These are phyloP conservation scores for Amoeboradix gromovi DNA, from an alignment of 371 early-diverging fungal species.

Conservation along the genomic window DNA sequence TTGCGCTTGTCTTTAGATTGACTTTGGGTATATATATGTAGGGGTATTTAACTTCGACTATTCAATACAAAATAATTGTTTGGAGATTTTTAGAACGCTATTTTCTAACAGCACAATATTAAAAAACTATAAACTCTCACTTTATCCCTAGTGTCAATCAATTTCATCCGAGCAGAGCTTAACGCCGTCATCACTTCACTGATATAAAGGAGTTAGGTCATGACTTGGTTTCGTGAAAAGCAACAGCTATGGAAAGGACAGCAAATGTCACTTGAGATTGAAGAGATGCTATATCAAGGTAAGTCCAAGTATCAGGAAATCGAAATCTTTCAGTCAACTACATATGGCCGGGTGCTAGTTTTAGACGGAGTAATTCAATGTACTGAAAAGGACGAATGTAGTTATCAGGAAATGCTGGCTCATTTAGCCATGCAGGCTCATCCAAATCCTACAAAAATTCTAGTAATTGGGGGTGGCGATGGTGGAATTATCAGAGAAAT, in stretches of 20 bases:
- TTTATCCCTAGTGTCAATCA: too few relatives aligned
- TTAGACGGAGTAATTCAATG: conserved; percentile 87
- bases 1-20: too few relatives aligned
- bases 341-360: conserved; percentile 78
- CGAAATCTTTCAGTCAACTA: conserved; percentile 66
- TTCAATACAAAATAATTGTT: too few relatives aligned
- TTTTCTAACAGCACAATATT: too few relatives aligned
- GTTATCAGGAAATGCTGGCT: conserved; percentile 93
- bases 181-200: too few relatives aligned
- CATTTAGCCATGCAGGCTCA: conserved; percentile 76
- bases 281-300: conserved; percentile 68
- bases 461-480: conserved; percentile 93
- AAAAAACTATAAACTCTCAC: too few relatives aligned
- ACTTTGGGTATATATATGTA: too few relatives aligned
- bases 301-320: conserved; percentile 81
- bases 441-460: conserved; percentile 72
- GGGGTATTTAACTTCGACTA: too few relatives aligned
- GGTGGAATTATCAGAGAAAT: conserved; percentile 89
- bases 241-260: conserved; percentile 84
- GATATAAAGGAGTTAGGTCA: too few relatives aligned
- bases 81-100: too few relatives aligned
- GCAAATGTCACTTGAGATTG: conserved; percentile 72
- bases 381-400: conserved; percentile 75
- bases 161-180: too few relatives aligned
- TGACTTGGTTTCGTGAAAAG: conserved; percentile 67